Evolutionary conservation across 306 rosid species (phyloP).

Genomic region (Quercus agrifolia): DNA sequence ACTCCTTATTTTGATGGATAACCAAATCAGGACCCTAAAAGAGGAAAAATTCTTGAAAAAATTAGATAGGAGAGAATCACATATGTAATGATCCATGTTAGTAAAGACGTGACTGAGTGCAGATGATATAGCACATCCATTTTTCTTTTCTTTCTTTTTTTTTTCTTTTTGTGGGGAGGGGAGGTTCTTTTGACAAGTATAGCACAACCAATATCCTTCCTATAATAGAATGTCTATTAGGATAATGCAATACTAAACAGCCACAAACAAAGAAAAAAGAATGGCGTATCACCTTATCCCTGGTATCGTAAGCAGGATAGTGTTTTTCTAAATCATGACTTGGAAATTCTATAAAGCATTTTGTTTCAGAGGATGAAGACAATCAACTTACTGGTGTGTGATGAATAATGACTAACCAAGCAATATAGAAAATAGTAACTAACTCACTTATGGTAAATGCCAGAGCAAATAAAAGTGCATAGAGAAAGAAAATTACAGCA

Average conservation of each 20-base stretch:
- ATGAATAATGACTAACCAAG: background rate
- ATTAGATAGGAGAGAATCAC: background rate
- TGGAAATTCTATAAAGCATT: background rate
- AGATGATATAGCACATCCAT: background rate
- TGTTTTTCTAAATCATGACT: background rate
- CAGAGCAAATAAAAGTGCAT: background rate
- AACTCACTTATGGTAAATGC: background rate
- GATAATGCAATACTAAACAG: background rate
- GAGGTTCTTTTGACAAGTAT: background rate
- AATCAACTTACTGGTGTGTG: background rate
- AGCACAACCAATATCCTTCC: background rate
- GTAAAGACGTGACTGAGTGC: constrained; percentile 1
- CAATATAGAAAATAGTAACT: background rate
- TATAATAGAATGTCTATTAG: background rate
- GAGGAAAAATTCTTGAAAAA: constrained; percentile 15
- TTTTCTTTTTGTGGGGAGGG: too few relatives aligned
- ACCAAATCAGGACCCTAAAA: constrained; percentile 96
- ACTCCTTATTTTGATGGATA: constrained; percentile 79
- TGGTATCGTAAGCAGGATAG: background rate
- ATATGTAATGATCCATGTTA: background rate
- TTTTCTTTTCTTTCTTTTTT: background rate
- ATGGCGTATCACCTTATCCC: background rate
- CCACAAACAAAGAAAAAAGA: background rate
- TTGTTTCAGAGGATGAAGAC: background rate
- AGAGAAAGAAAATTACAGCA: constrained; percentile 8